Conservation (phyloP, 352 stramenopile species). For the Thalassiosira ordinaria region DNA sequence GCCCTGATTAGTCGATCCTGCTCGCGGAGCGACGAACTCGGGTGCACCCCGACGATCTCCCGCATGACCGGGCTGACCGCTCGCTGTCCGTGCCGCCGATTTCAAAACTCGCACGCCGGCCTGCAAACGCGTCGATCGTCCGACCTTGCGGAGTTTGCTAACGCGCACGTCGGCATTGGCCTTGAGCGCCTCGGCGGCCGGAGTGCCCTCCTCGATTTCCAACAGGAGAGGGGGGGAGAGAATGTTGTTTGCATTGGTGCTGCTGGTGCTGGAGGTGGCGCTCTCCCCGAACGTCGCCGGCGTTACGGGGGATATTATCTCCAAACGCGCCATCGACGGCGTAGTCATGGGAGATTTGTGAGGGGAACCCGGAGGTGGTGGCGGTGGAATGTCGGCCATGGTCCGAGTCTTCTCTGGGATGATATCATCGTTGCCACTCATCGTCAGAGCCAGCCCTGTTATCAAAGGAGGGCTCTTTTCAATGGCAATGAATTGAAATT, state of each 20-base stretch:
- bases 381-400: conserved; percentile 21
- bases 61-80: conserved; percentile 40
- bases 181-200: conserved; percentile 73
- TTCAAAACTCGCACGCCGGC: conserved; percentile 52
- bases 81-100: conserved; percentile 29
- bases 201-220: conserved; percentile 75
- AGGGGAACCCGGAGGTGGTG: conserved; percentile 4
- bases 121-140: conserved; percentile 65
- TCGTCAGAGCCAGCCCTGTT: neutral
- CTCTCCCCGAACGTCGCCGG: neutral
- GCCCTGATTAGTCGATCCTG: no score
- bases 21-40: conserved; percentile 22
- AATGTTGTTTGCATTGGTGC: neutral
- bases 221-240: conserved; percentile 38
- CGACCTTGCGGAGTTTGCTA: conserved; percentile 70
- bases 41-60: conserved; percentile 50
- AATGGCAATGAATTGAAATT: no score
- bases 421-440: conserved; percentile 2
- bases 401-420: conserved; percentile 15
- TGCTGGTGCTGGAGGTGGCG: neutral
- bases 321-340: neutral
- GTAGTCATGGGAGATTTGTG: neutral
- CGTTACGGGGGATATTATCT: neutral
- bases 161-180: conserved; percentile 78
- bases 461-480: no score